Base-by-base conservation (phyloP, 768 basidiomycete genomes). In the Gautieria morchelliformis region DNA sequence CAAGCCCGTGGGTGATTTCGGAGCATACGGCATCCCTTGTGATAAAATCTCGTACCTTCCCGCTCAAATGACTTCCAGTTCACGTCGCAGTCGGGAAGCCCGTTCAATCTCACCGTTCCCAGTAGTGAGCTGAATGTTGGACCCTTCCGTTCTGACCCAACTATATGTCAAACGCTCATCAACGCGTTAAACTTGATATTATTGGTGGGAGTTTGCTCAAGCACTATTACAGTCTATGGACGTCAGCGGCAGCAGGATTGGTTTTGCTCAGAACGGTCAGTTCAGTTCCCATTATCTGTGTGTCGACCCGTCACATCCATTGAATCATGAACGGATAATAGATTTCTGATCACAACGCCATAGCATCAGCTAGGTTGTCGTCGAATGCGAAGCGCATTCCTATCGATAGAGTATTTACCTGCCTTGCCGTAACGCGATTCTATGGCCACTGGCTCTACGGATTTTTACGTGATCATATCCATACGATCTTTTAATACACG, bases 41-140 rank as follows among this genome's bases (percentile, higher is more conserved):
- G 58, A 76, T 81, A 58, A 57, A 67, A 32, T 70, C 74, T n/a
- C n/a, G n/a, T n/a, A n/a, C 1, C 70, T 82, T 39, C 74, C 78
- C 40, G 80, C 81, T 8, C 68, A 66, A 58, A 81, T 82, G 63
- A 74, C 75, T 74, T 84, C 62, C 64, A 69, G 4, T 81, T 82
- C 69, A 78, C 77, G 17, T 73, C 75, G n/a, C 73, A 76, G 57
- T 57, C 63, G 27, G 79, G 79, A 39, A 58, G 58, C 27, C 72
- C 73, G 15, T 82, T 81, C 71, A 78, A 80, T 61, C 67, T 82
- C 22, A 81, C 78, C 3, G 78, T 82, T 59, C 81, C 80, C 11
- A 77, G 75, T 67, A 73, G 68, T 58, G 80, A 82, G 64, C 74
- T 84, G 50, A 79, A 70, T 61, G 78, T 82, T 37, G 81, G 80